Evolutionary conservation across 345 rosid species (phyloP), one percentile per base, ranked within the genome.

Genomic region (Sonneratia alba): DNA sequence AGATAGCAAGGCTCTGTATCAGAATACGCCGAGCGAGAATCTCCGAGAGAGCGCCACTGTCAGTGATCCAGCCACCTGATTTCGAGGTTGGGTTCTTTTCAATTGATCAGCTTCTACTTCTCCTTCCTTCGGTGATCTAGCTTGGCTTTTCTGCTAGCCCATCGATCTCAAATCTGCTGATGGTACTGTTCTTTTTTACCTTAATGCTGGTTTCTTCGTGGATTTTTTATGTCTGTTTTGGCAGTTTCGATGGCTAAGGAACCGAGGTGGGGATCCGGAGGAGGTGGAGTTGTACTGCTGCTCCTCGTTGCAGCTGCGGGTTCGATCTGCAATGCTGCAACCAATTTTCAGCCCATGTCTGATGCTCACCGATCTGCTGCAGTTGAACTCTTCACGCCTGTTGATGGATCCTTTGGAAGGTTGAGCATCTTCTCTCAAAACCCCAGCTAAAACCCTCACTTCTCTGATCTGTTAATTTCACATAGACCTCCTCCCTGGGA

Each of bases 341-440:
- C 90, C 38, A 79, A 85, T 72, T 75, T 82, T 63, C 87, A 85
- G n/a, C 99, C 98, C 66, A 86, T 96, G 78, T 91, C 95, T 4
- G 93, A 86, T 64, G 74, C 89, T 78, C 98, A 96, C 81, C 90
- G 97, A 84, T 92, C 99, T 37, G 93, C 89, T n/a, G 98, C 99
- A 75, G 36, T 80, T 7, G 96, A 91, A 75, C 79, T 92, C 78
- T 91, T 91, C 77, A 49, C 74, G 36, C 84, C 86, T 9, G 76
- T 55, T 24, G 87, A 85, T 78, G 92, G 91, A 73, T 92, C 93
- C 57, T 87, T 83, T 73, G 73, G 75, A 49, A 96, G 98, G 99
- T 96, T 40, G 65, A 12, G 7, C 77, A 19, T 65, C 27, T 8
- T 69, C 11, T 21, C 40, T 32, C 22, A 6, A 22, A 42, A 61